Evolutionary conservation across 495 filamentous ascomycete species (phyloP), one percentile per base, ranked within the genome.

Genomic region (Penicillium dipodomyicola): DNA sequence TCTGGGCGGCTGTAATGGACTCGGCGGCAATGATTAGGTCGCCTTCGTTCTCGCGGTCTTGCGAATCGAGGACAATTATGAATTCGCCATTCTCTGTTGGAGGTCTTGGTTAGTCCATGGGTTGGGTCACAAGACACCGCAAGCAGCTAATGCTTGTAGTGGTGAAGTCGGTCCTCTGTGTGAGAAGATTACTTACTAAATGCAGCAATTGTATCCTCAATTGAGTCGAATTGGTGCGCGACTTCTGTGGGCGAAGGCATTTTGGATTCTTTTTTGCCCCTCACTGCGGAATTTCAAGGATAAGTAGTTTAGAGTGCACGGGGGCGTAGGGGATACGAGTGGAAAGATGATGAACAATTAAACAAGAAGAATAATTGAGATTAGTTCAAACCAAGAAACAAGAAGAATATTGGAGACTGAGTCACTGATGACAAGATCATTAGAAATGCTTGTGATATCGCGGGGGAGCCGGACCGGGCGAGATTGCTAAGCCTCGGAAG

Each of bases 11-110:
- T 20, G 93, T 97, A 64, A 97, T 77, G 60, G 89, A 81, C 33
- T 91, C 80, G 22, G 92, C 95, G 49, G 95, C 90, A 65, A 97
- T 93, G 71, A 98, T 96, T 25, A 98, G 86, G 75, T 98, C 94
- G 64, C 91, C 95, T 80, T 98, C 95, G 73, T 97, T 97, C 70
- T 98, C 95, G 67, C 94, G 92, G 54, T 85, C 81, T 46, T 87
- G 83, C 56, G 87, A 87, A 75, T 98, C 95, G 58, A 97, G 89
- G 20, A 96, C 91, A 51, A 98, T 83, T 67, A 98, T 90, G 81
- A 97, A 97, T 71, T 97, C 84, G 71, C 91, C 92, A 74, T 87
- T 82, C 61, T 82, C 92, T 96, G 59, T 50, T 32, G 35, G 58
- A 54, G 44, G 58, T 54, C 47, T 52, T 30, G 15, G 51, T 69